These are phyloP conservation scores for Saururus chinensis DNA, from an alignment of 164 flowering plant species.

Conservation along the genomic window DNA sequence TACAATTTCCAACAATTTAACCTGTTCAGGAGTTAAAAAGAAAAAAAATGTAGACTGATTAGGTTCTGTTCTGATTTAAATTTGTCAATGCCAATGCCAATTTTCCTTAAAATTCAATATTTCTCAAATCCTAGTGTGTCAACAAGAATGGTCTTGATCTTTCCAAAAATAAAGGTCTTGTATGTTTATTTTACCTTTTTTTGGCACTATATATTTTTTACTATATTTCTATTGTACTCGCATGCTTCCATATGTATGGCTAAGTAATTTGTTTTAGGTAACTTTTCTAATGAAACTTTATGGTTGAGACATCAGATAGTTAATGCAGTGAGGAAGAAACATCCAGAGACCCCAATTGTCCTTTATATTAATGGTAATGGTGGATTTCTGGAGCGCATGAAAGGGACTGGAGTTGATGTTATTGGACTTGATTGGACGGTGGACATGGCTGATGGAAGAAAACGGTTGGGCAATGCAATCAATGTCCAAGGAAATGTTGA, in stretches of 20 bases:
- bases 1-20: not conserved
- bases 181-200: too few species aligned
- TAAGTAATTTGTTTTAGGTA: not conserved
- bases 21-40: not conserved
- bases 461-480: conserved; percentile 57
- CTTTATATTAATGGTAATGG: conserved; percentile 97
- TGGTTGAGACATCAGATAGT: conserved; percentile 60
- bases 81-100: too few species aligned
- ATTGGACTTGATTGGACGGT: conserved; percentile 99
- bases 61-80: not conserved
- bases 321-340: conserved; percentile 42
- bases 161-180: too few species aligned
- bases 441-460: conserved; percentile 95
- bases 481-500: conserved; percentile 94
- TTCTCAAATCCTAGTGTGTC: too few species aligned
- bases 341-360: conserved; percentile 79
- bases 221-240: too few species aligned
- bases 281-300: not conserved
- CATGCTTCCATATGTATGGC: not conserved
- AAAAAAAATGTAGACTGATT: not conserved
- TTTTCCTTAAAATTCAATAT: too few species aligned
- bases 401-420: conserved; percentile 89
- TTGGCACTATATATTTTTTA: too few species aligned
- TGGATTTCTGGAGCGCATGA: conserved; percentile 95
- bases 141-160: too few species aligned